Conservation (phyloP, 352 stramenopile genomes). For the Phytophthora litchii region DNA sequence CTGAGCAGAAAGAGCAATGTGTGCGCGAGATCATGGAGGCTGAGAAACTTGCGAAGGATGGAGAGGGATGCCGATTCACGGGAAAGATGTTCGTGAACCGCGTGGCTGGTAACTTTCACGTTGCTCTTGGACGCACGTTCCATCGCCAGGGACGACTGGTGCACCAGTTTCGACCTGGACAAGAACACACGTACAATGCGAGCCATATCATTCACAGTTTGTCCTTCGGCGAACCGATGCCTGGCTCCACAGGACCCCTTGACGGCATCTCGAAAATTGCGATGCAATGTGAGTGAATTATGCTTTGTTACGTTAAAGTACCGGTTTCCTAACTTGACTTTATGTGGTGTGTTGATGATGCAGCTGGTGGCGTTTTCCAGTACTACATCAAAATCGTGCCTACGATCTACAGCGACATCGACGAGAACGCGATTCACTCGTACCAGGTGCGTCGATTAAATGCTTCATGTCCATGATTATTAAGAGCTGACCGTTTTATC, state of each 20-base stretch:
- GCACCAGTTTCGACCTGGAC: constrained; percentile 82
- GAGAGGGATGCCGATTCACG: constrained; percentile 80
- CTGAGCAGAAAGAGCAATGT: constrained; percentile 82
- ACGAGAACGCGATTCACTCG: constrained; percentile 59
- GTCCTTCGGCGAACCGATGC: constrained; percentile 70
- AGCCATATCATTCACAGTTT: constrained; percentile 82
- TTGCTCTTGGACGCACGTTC: constrained; percentile 81
- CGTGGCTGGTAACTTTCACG: constrained; percentile 87
- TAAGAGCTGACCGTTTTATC: constrained; percentile 12
- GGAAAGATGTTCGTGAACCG: constrained; percentile 88
- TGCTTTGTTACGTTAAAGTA: neutral
- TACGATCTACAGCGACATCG: constrained; percentile 84
- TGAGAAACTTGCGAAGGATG: constrained; percentile 74
- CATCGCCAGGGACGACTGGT: constrained; percentile 78
- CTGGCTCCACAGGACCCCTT: constrained; percentile 46
- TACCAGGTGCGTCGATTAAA: constrained; percentile 55
- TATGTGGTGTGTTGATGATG: constrained; percentile 7
- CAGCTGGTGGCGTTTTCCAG: constrained; percentile 82
- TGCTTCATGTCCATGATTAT: neutral
- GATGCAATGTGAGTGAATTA: constrained; percentile 38
- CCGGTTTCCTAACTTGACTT: constrained; percentile 2
- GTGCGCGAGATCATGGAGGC: constrained; percentile 65
- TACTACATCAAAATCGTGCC: constrained; percentile 91
- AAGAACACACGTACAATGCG: constrained; percentile 81
- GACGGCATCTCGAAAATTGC: constrained; percentile 65